Base-by-base conservation (phyloP, 2,329 filamentous ascomycete genomes). In the Penicillium oxalicum region DNA sequence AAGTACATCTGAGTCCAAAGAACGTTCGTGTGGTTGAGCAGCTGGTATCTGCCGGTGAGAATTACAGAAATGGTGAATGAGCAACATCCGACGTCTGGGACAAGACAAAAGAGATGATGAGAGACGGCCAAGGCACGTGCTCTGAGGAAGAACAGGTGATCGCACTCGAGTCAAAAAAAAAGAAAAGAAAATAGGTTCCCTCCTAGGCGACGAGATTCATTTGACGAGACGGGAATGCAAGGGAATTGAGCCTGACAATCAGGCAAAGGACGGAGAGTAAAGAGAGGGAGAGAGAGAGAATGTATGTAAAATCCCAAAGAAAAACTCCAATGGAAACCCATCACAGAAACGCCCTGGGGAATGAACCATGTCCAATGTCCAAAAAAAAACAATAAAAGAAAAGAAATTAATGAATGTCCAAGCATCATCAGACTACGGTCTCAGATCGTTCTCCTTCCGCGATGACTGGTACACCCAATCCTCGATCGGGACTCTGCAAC, bases 401-500 rank as follows among this genome's bases (percentile, higher is more conserved):
- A 43, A 49, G 53, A 46, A 48, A 43, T 38, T 37, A 45, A 41
- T 45, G 43, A 48, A 40, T 50, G 46, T 51, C 53, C 48, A 54
- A 33, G 33, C 48, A 47, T 52, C 37, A 54, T 66, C 77, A 91
- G 54, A 91, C 88, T 44, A 87, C 84, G 28, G 80, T 83, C 73
- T 94, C 89, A 0, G 86, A 77, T 42, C 78, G 77, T 75, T 97
- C 93, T 40, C 87, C 88, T 61, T 88, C 84, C 0, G 90, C 91
- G 60, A 98, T 87, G 49, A 98, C 80, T 2, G 93, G 86, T 36
- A 95, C 81, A 13, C 83, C 84, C 45, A 97, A 74, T 2, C 91
- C 91, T 33, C 93, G 80, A 61, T 95, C 91, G 0, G 93, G 93
- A 66, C 89, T 95, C 67, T 95, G 91, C 57, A 96, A 74, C 4